Percentiles rank a stretch among this genome's conserved stretches.
Evolutionary conservation across 495 filamentous ascomycete species (phyloP).

Genomic region (Acidomyces sp.): DNA sequence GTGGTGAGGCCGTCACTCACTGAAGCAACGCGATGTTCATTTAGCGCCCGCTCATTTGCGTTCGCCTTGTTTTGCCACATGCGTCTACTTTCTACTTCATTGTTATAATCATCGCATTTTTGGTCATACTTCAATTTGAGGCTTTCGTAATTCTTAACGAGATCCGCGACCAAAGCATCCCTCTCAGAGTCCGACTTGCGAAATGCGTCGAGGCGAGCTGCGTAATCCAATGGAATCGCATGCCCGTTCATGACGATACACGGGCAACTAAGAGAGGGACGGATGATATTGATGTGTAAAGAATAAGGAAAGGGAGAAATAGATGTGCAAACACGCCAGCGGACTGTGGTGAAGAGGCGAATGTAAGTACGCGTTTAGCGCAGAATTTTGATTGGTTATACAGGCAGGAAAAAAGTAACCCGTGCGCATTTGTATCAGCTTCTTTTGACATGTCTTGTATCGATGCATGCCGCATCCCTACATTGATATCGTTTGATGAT

Average conservation of each 20-base stretch:
- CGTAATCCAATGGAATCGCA: constrained; percentile 1
- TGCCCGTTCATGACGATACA: constrained; percentile 6
- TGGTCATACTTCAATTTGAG: constrained; percentile 17
- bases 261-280: no score
- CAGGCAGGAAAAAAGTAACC: no score
- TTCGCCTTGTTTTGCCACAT: constrained; percentile 19
- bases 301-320: no score
- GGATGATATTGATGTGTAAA: no score
- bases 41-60: constrained; percentile 14
- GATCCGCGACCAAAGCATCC: constrained; percentile 10
- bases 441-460: no score
- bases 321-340: no score
- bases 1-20: constrained; percentile 5
- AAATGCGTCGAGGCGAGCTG: constrained; percentile 9
- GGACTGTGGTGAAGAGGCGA: no score
- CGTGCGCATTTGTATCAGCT: no score
- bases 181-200: constrained; percentile 8
- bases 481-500: no score
- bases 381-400: no score
- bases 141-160: constrained; percentile 4
- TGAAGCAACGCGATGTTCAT: constrained; percentile 9
- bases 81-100: constrained; percentile 20
- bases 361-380: no score
- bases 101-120: constrained; percentile 23
- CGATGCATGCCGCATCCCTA: no score